Evolutionary conservation across 1,284 basidiomycete genomes (phyloP), one percentile per base, ranked within the genome.

Genomic region (Cutaneotrichosporon cutaneum): DNA sequence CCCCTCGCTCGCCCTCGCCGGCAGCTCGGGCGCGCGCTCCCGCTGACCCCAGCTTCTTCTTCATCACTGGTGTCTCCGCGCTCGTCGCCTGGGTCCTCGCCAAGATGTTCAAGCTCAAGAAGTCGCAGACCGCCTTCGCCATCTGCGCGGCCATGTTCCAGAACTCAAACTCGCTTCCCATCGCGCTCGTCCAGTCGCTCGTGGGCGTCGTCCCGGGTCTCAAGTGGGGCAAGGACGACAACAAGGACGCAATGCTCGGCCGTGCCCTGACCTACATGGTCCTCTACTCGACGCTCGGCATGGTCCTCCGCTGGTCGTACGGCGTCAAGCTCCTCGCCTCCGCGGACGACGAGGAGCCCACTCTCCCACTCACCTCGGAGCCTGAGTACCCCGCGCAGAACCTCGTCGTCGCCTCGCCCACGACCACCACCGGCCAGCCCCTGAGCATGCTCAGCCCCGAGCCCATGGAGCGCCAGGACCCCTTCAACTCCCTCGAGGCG

Each of bases 231-330:
- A 75, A 84, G 7, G 86, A 90, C 58, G 94, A 97, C 73, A 89
- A 85, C 68, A 84, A 87, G 70, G 85, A 93, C 69, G 86, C 88
- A 36, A 96, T 96, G 91, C 84, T 96, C 45, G 93, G 94, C 58
- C 85, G 94, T 13, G 92, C 94, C 0, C 82, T 97, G 63, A 94
- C 93, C 0, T 96, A 97, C 74, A 84, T 97, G 45, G 90, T 95
- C 7, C 82, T 96, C 21, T 94, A 94, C 77, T 93, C 90, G 63
- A 96, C 94, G 0, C 83, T 97, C 47, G 93, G 94, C 60, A 96
- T 95, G 91, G 86, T 94, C 89, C 79, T 94, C n/a, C 88, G 92
- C 24, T 94, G 92, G 89, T 91, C 89, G 60, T 92, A 88, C 71
- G 92, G 92, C 14, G 88, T 95, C 14, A 85, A 84, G 59, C 83